Evolutionary conservation across 805 yeast species (phyloP).

Genomic region (Myxozyma neotropica): DNA sequence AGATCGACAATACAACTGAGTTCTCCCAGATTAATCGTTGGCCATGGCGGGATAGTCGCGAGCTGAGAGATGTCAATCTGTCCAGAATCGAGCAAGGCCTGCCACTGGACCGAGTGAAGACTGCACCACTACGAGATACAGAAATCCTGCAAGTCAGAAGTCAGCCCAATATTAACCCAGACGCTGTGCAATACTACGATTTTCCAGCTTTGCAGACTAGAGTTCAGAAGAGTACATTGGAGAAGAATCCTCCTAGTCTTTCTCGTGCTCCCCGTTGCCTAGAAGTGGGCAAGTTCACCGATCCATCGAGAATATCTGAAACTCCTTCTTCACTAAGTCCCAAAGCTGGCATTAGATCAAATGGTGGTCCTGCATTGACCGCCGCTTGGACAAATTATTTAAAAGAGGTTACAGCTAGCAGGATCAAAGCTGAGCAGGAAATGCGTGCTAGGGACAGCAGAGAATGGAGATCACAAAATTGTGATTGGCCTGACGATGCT

Average conservation of each 20-base stretch:
- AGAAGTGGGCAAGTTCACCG: too few relatives aligned
- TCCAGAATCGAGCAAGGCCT: not conserved
- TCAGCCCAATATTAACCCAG: too few relatives aligned
- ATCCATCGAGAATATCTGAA: too few relatives aligned
- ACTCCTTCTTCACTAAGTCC: too few relatives aligned
- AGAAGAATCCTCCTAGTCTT: too few relatives aligned
- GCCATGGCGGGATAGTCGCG: conserved; percentile 21
- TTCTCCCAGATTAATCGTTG: not conserved
- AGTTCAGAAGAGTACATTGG: too few relatives aligned
- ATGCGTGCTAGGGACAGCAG: not conserved
- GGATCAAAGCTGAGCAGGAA: conserved; percentile 24
- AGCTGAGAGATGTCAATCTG: conserved; percentile 9
- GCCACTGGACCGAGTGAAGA: too few relatives aligned
- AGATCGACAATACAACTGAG: not conserved
- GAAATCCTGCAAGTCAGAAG: too few relatives aligned
- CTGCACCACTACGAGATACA: too few relatives aligned
- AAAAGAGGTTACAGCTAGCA: conserved; percentile 26
- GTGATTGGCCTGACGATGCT: not conserved
- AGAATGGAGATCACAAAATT: not conserved
- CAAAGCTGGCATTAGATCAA: not conserved
- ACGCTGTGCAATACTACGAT: too few relatives aligned
- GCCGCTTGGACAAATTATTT: conserved; percentile 28
- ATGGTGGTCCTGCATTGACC: conserved; percentile 18
- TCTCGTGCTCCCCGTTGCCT: too few relatives aligned
- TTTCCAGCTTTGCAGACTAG: too few relatives aligned